These are phyloP conservation scores for Eutypella sp. DNA, from an alignment of 2,329 filamentous ascomycete genomes.

Conservation along the genomic window DNA sequence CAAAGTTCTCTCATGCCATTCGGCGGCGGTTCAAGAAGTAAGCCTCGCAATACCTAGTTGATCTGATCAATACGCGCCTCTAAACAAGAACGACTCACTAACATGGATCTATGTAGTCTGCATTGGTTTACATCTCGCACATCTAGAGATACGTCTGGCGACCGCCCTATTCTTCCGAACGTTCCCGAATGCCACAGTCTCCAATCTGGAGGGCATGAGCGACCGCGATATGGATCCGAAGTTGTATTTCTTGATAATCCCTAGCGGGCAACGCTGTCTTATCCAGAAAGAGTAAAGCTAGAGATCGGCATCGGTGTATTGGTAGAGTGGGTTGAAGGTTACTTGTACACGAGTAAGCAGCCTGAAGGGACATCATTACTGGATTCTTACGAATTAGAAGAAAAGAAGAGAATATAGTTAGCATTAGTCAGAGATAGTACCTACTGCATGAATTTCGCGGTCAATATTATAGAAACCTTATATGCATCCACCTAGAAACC, in stretches of 20 bases:
- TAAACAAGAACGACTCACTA: conserved; percentile 22
- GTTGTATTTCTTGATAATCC: conserved; percentile 23
- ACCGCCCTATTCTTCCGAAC: conserved; percentile 42
- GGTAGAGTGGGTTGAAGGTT: no score
- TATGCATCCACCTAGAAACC: no score
- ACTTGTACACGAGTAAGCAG: no score
- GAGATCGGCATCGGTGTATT: no score
- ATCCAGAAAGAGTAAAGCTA: no score
- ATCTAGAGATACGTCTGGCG: conserved; percentile 46
- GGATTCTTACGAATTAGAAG: no score
- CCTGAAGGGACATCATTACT: no score
- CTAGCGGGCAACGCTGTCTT: conserved; percentile 23
- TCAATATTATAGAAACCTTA: no score
- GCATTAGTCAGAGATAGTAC: no score
- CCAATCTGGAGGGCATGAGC: conserved; percentile 21
- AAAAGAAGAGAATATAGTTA: no score
- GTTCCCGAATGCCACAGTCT: conserved; percentile 24
- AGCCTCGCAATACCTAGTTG: background rate
- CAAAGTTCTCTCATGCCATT: conserved; percentile 24
- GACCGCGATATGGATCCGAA: conserved; percentile 25
- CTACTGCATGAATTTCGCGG: no score
- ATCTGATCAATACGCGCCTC: conserved; percentile 20
- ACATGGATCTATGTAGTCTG: conserved; percentile 29
- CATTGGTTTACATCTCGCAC: conserved; percentile 50
- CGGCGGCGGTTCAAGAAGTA: conserved; percentile 21